Evolutionary conservation across 371 early-diverging fungal species (phyloP).

Genomic region (Apophysomyces trapeziformis): DNA sequence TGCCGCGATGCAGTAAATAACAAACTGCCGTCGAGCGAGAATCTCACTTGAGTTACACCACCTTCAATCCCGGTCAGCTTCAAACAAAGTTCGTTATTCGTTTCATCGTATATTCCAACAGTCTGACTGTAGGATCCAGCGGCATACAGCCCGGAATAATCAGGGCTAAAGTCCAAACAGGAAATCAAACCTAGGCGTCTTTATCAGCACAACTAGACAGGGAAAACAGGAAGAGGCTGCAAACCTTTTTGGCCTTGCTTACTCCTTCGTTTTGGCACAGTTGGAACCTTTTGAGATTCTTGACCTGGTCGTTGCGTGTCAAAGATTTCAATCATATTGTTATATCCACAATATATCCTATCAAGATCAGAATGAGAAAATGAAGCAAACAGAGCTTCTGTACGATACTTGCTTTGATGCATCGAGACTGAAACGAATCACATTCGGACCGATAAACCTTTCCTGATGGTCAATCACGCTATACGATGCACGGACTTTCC

Average conservation of each 20-base stretch:
- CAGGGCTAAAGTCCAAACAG: constrained; percentile 68
- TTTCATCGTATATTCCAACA: constrained; percentile 69
- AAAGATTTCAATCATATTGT: constrained; percentile 74
- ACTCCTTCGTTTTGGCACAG: constrained; percentile 62
- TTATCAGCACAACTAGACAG: background rate
- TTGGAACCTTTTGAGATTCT: constrained; percentile 47
- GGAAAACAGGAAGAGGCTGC: background rate
- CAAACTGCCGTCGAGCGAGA: constrained; percentile 64
- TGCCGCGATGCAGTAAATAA: constrained; percentile 67
- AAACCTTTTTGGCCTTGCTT: constrained; percentile 70
- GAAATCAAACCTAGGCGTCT: constrained; percentile 54
- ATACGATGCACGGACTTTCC: constrained; percentile 65
- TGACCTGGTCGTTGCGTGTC: constrained; percentile 61
- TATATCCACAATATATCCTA: constrained; percentile 72
- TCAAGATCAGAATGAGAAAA: background rate
- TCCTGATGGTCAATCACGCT: constrained; percentile 68
- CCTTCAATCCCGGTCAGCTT: constrained; percentile 50
- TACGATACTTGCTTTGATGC: constrained; percentile 61
- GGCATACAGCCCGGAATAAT: constrained; percentile 68
- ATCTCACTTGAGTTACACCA: constrained; percentile 57
- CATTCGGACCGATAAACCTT: constrained; percentile 65
- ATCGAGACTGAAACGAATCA: constrained; percentile 64
- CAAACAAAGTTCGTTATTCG: constrained; percentile 55
- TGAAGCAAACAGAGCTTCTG: no score
- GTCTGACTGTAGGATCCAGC: constrained; percentile 69